Percentiles rank a stretch among this genome's conserved stretches.
phyloP scores from a whole-genome alignment of 2,329 filamentous ascomycete species.

The Clarireedia paspali region DNA sequence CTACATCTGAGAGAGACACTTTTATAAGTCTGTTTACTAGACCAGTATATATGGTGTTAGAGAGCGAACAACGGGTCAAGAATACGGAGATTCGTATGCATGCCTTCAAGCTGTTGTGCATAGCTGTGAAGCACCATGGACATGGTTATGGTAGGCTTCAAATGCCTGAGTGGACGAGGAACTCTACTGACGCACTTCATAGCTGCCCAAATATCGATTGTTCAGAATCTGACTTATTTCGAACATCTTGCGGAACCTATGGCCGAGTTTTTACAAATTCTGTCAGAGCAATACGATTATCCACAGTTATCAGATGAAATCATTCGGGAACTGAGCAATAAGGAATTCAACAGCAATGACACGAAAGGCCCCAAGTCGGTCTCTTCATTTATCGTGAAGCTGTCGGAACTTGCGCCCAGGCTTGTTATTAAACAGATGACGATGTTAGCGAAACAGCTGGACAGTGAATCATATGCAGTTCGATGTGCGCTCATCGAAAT shows the following conservation, averaged over 20 bases:
- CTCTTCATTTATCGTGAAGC: conserved; percentile 83
- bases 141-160: conserved; percentile 76
- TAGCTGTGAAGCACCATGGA: conserved; percentile 94
- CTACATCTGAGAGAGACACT: conserved; percentile 91
- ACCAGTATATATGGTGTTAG: conserved; percentile 86
- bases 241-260: conserved; percentile 98
- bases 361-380: conserved; percentile 93
- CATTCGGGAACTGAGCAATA: conserved; percentile 87
- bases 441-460: conserved; percentile 84
- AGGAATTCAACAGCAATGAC: conserved; percentile 96
- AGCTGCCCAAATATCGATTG: conserved; percentile 96
- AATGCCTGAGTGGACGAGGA: conserved; percentile 9
- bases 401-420: conserved; percentile 85
- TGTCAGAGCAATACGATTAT: conserved; percentile 96
- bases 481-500: conserved; percentile 93
- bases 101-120: conserved; percentile 91
- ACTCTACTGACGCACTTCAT: conserved; percentile 18
- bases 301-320: conserved; percentile 92
- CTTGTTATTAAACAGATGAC: conserved; percentile 98
- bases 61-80: conserved; percentile 90
- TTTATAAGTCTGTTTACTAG: conserved; percentile 89
- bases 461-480: conserved; percentile 95
- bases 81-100: conserved; percentile 88
- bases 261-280: conserved; percentile 94
- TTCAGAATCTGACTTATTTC: conserved; percentile 96